These are phyloP conservation scores for Solanum chiquidenum DNA, from an alignment of 257 asterid genomes.

Conservation along the genomic window DNA sequence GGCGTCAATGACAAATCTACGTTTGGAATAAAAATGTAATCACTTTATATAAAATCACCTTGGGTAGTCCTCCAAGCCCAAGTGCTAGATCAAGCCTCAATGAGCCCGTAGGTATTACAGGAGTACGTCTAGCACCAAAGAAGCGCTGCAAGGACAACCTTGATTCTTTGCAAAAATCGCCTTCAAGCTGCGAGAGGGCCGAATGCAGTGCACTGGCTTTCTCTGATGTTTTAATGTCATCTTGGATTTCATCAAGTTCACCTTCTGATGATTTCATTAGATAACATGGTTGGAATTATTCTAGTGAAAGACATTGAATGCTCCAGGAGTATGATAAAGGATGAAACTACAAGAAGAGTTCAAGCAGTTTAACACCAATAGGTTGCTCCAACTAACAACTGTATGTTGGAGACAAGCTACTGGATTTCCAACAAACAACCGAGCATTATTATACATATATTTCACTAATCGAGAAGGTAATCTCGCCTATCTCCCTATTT, in stretches of 20 bases:
- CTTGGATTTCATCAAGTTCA: conserved; percentile 50
- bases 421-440: background rate
- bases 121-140: conserved; percentile 73
- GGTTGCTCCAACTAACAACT: background rate
- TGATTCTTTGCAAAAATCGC: conserved; percentile 72
- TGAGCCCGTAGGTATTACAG: conserved; percentile 84
- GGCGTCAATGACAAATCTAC: background rate
- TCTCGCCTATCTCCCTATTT: background rate
- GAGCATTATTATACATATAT: background rate
- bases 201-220: conserved; percentile 63
- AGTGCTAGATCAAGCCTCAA: conserved; percentile 86
- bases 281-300: background rate
- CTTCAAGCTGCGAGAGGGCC: conserved; percentile 64
- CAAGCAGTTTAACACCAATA: background rate
- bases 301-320: background rate
- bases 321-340: background rate
- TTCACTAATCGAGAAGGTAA: background rate
- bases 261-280: conserved; percentile 43
- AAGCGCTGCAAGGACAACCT: conserved; percentile 78
- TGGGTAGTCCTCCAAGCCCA: conserved; percentile 89
- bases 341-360: background rate
- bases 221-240: conserved; percentile 41
- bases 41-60: conserved; percentile 38
- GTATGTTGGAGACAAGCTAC: background rate
- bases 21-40: background rate